Conservation (phyloP, 352 stramenopile species). For the Globisporangium carolinianum region DNA sequence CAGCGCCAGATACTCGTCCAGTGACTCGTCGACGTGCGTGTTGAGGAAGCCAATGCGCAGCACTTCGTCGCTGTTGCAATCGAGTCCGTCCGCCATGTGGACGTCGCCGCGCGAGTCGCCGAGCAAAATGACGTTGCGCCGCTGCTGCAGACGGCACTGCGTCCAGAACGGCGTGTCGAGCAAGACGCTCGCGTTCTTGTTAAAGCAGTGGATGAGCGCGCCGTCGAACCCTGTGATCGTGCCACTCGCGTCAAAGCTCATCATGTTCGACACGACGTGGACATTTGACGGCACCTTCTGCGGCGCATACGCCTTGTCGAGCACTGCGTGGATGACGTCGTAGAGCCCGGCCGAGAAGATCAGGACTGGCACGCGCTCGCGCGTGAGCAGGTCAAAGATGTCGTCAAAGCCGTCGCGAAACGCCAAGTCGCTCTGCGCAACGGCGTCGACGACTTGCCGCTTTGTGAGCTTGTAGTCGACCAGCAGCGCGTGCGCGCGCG, state of each 20-base stretch:
- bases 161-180: slow-evolving; percentile 61
- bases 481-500: slow-evolving; percentile 38
- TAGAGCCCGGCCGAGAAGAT: slow-evolving; percentile 67
- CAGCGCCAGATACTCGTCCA: slow-evolving; percentile 29
- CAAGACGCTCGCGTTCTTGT: slow-evolving; percentile 72
- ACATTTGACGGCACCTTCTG: slow-evolving; percentile 41
- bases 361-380: slow-evolving; percentile 40
- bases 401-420: slow-evolving; percentile 47
- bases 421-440: slow-evolving; percentile 38
- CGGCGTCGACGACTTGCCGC: slow-evolving; percentile 32
- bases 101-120: slow-evolving; percentile 66
- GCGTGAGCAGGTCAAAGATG: slow-evolving; percentile 30
- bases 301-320: slow-evolving; percentile 55
- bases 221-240: slow-evolving; percentile 40
- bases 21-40: slow-evolving; percentile 47
- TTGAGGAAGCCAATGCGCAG: slow-evolving; percentile 70
- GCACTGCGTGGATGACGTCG: slow-evolving; percentile 75
- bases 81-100: slow-evolving; percentile 61
- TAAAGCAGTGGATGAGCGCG: slow-evolving; percentile 74
- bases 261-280: slow-evolving; percentile 82
- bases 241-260: slow-evolving; percentile 51
- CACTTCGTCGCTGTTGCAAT: slow-evolving; percentile 39
- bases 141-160: slow-evolving; percentile 61
- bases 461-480: slow-evolving; percentile 50
- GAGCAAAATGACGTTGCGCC: slow-evolving; percentile 67